Evolutionary conservation across 129 eudicot species (phyloP).

Genomic region (Helianthus annuus): DNA sequence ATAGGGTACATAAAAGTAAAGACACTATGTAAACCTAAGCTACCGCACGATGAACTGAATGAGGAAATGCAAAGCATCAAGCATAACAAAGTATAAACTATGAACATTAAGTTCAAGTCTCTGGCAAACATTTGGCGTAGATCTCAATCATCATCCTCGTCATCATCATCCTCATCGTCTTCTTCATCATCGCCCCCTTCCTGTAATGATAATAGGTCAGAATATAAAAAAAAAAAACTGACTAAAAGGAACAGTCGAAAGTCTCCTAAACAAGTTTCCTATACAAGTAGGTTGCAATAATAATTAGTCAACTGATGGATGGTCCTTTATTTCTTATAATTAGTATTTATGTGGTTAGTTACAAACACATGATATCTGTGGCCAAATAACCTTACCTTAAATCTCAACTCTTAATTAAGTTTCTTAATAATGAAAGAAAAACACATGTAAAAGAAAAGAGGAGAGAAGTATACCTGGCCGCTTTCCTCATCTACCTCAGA

Average conservation of each 20-base stretch:
- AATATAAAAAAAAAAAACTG: background rate
- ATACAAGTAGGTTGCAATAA: background rate
- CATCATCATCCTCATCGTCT: constrained; percentile 61
- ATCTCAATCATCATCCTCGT: constrained; percentile 64
- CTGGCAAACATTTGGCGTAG: constrained; percentile 19
- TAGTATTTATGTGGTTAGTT: background rate
- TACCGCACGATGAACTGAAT: constrained; percentile 31
- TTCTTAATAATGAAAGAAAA: constrained; percentile 8
- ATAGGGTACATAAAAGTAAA: constrained; percentile 29
- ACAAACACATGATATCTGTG: background rate
- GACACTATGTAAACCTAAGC: constrained; percentile 31
- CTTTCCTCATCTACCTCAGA: constrained; percentile 88
- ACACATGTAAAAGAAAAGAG: background rate
- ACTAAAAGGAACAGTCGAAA: background rate
- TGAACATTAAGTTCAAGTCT: constrained; percentile 35
- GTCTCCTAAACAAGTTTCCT: background rate
- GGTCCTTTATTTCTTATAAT: background rate
- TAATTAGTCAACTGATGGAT: background rate
- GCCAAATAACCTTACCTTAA: background rate
- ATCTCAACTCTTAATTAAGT: constrained; percentile 12
- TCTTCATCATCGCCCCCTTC: constrained; percentile 48
- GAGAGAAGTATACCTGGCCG: constrained; percentile 53
- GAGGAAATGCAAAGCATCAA: constrained; percentile 23
- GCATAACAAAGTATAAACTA: constrained; percentile 34
- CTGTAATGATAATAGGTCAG: constrained; percentile 19